Percentiles rank a stretch among this genome's conserved stretches.
phyloP scores from a whole-genome alignment of 2,329 filamentous ascomycete genomes.

The Purpureocillium takamizusanense region DNA sequence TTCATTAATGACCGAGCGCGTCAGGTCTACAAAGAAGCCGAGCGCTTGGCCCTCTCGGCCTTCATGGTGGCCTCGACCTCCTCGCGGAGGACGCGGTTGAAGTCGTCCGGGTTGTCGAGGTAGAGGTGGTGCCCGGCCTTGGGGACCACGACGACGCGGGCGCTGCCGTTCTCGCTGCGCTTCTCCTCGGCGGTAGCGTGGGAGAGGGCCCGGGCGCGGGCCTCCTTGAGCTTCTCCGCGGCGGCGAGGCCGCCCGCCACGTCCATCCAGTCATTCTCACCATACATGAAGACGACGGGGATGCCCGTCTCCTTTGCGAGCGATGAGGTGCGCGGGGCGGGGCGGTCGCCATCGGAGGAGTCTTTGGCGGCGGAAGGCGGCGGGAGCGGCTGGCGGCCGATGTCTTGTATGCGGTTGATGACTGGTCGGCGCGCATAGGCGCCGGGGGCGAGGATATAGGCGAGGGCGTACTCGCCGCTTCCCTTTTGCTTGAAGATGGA shows the following conservation, averaged over 20 bases:
- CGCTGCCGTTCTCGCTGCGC: slow-evolving; percentile 64
- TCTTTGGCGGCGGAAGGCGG: slow-evolving; percentile 12
- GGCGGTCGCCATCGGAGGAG: background rate
- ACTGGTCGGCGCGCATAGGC: slow-evolving; percentile 84
- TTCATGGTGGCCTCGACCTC: slow-evolving; percentile 43
- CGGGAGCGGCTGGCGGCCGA: slow-evolving; percentile 62
- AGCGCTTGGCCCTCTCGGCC: slow-evolving; percentile 10
- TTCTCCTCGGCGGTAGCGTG: slow-evolving; percentile 59
- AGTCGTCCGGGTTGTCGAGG: slow-evolving; percentile 49
- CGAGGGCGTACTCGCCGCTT: slow-evolving; percentile 86
- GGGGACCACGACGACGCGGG: slow-evolving; percentile 70
- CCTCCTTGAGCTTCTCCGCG: slow-evolving; percentile 66
- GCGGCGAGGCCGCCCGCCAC: slow-evolving; percentile 75
- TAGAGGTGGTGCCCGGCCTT: slow-evolving; percentile 53
- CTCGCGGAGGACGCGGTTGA: slow-evolving; percentile 42
- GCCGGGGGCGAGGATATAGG: slow-evolving; percentile 87
- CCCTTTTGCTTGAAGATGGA: slow-evolving; percentile 87
- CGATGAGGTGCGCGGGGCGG: too few relatives aligned
- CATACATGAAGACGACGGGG: slow-evolving; percentile 90
- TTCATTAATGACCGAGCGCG: too few relatives aligned
- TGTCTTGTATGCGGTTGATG: slow-evolving; percentile 75
- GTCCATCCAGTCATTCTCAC: slow-evolving; percentile 99
- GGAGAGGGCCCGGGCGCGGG: slow-evolving; percentile 49
- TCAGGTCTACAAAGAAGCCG: background rate
- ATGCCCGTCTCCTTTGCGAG: slow-evolving; percentile 50